Evolutionary conservation across 768 basidiomycete genomes (phyloP).

Genomic region (Chiua virens): DNA sequence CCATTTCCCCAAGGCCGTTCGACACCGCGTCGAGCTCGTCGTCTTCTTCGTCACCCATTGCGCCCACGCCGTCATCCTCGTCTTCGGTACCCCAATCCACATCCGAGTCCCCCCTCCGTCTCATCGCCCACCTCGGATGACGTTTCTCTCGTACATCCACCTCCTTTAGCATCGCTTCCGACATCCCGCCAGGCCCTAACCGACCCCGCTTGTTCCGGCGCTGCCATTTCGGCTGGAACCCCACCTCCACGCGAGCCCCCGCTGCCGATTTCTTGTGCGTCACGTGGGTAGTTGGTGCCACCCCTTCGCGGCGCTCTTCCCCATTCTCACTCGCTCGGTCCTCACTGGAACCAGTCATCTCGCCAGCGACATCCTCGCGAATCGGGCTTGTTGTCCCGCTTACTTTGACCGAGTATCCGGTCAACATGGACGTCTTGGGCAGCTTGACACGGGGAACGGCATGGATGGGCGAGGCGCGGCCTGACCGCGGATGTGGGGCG

Average conservation of each 20-base stretch:
- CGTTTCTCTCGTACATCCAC: slow-evolving; percentile 28
- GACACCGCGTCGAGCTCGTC: slow-evolving; percentile 33
- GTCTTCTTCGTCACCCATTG: slow-evolving; percentile 13
- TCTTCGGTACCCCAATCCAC: slow-evolving; percentile 61
- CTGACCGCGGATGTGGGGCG: slow-evolving; percentile 63
- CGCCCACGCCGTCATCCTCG: slow-evolving; percentile 27
- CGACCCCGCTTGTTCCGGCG: slow-evolving; percentile 22
- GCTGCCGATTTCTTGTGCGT: slow-evolving; percentile 24
- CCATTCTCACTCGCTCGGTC: neutral
- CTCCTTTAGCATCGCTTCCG: slow-evolving; percentile 50
- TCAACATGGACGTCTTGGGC: slow-evolving; percentile 27
- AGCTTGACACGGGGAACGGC: slow-evolving; percentile 14
- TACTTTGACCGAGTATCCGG: slow-evolving; percentile 4
- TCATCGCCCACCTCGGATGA: slow-evolving; percentile 46
- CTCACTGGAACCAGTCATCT: too few relatives aligned
- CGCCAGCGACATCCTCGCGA: slow-evolving; percentile 7
- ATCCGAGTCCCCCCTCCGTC: slow-evolving; percentile 65
- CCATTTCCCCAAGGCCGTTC: slow-evolving; percentile 51
- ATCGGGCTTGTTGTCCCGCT: slow-evolving; percentile 3
- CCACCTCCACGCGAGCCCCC: slow-evolving; percentile 21
- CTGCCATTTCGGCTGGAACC: slow-evolving; percentile 11
- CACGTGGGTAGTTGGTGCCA: too few relatives aligned
- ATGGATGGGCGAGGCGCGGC: slow-evolving; percentile 12
- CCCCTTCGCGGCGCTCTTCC: slow-evolving; percentile 10
- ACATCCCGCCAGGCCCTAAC: slow-evolving; percentile 44